Evolutionary conservation across 108 stramenopile species (phyloP).

Genomic region (Cylindrotheca fusiformis): DNA sequence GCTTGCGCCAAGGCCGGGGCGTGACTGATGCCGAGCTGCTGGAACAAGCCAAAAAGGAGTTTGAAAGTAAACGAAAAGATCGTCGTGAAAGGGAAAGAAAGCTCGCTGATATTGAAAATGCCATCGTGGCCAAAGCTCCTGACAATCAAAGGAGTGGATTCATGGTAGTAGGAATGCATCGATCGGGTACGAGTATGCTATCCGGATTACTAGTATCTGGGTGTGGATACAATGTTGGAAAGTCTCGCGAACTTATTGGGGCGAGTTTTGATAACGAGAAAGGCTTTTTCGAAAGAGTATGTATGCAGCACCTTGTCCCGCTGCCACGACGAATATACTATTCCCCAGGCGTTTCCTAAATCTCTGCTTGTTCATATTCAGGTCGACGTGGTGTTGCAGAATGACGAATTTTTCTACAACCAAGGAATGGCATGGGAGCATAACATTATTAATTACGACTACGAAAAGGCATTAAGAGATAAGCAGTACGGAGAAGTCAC

Average conservation of each 20-base stretch:
- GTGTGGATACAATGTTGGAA: slow-evolving; percentile 71
- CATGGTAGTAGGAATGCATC: slow-evolving; percentile 88
- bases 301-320: too few species aligned
- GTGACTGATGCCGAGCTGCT: slow-evolving; percentile 39
- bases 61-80: slow-evolving; percentile 22
- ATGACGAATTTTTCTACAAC: slow-evolving; percentile 79
- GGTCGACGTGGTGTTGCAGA: slow-evolving; percentile 78
- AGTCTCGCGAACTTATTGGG: slow-evolving; percentile 30
- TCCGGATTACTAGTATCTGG: slow-evolving; percentile 67
- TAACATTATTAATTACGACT: slow-evolving; percentile 66
- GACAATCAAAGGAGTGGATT: slow-evolving; percentile 38
- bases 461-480: slow-evolving; percentile 51
- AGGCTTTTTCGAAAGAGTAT: slow-evolving; percentile 82
- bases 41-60: slow-evolving; percentile 34
- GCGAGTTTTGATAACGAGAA: slow-evolving; percentile 81
- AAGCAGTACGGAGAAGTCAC: slow-evolving; percentile 47
- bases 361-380: too few species aligned
- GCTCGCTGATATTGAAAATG: not conserved
- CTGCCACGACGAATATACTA: too few species aligned
- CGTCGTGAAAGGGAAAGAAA: not conserved
- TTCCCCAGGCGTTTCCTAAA: too few species aligned
- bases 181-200: slow-evolving; percentile 80
- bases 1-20: slow-evolving; percentile 32
- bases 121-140: not conserved
- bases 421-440: slow-evolving; percentile 75